These are phyloP conservation scores for Phytophthora idaei DNA, from an alignment of 352 stramenopile species.

Conservation along the genomic window DNA sequence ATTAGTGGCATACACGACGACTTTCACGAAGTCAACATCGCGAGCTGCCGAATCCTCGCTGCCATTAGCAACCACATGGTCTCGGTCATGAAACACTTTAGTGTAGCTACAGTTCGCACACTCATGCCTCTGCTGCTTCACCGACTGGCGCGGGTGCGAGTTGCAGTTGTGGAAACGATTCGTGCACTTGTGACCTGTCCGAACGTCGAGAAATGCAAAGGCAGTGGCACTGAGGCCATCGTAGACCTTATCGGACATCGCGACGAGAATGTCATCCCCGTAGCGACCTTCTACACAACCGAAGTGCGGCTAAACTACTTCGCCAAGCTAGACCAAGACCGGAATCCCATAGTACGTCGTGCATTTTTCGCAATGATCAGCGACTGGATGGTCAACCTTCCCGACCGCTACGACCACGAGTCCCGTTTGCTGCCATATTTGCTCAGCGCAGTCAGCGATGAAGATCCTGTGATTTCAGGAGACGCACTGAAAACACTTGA, in stretches of 20 bases:
- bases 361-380: slow-evolving; percentile 89
- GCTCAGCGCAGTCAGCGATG: slow-evolving; percentile 89
- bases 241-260: slow-evolving; percentile 93
- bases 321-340: slow-evolving; percentile 90
- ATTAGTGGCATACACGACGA: slow-evolving; percentile 83
- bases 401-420: slow-evolving; percentile 95
- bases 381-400: slow-evolving; percentile 91
- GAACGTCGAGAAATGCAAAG: slow-evolving; percentile 92
- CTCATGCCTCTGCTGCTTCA: slow-evolving; percentile 86
- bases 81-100: slow-evolving; percentile 94
- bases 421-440: slow-evolving; percentile 94
- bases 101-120: slow-evolving; percentile 85
- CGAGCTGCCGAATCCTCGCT: slow-evolving; percentile 56
- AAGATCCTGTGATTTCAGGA: slow-evolving; percentile 45
- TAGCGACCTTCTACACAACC: slow-evolving; percentile 93
- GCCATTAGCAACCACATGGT: slow-evolving; percentile 76
- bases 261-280: slow-evolving; percentile 95
- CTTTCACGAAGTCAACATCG: slow-evolving; percentile 88
- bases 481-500: slow-evolving; percentile 81
- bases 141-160: slow-evolving; percentile 89
- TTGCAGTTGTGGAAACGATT: slow-evolving; percentile 87
- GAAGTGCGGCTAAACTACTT: slow-evolving; percentile 94
- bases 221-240: slow-evolving; percentile 94
- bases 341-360: slow-evolving; percentile 76
- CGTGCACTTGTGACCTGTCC: slow-evolving; percentile 82